phyloP scores from a whole-genome alignment of 768 basidiomycete genomes.

The Harrya chromipes region DNA sequence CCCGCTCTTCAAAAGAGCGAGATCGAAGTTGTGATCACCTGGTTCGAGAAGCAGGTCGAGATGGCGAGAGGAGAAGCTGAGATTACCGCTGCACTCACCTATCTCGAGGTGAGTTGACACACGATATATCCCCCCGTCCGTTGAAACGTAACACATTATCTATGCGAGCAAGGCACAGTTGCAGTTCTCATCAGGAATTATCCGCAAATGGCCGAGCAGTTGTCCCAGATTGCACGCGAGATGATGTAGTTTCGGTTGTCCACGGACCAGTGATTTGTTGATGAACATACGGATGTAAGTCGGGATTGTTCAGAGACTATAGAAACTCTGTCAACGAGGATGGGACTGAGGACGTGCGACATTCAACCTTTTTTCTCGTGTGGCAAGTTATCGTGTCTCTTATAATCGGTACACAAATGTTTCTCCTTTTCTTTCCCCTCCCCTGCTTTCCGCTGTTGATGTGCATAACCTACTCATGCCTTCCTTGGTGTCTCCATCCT shows the following conservation, averaged over 20 bases:
- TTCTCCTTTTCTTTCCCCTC: not conserved
- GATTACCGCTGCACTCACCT: constrained; percentile 72
- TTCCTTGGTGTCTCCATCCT: too few relatives aligned
- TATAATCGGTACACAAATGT: not conserved
- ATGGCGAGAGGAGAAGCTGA: constrained; percentile 91
- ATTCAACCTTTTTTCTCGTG: not conserved
- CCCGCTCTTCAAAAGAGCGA: constrained; percentile 87
- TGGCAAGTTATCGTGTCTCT: constrained; percentile 10
- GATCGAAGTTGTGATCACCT: constrained; percentile 78
- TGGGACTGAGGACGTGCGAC: constrained; percentile 4
- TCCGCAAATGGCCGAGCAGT: constrained; percentile 77
- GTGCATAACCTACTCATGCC: not conserved
- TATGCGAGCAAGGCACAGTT: constrained; percentile 82
- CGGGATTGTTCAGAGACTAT: constrained; percentile 11
- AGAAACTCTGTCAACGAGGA: constrained; percentile 10
- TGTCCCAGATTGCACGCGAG: constrained; percentile 45
- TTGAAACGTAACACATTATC: not conserved
- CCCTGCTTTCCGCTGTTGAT: not conserved
- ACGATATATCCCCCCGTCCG: not conserved
- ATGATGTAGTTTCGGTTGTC: constrained; percentile 30
- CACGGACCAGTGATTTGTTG: constrained; percentile 1
- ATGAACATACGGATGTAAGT: constrained; percentile 6
- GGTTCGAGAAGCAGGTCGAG: constrained; percentile 82
- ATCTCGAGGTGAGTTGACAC: constrained; percentile 60
- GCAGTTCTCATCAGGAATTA: constrained; percentile 80